These are phyloP conservation scores for Fusarium sp. DNA, from an alignment of 2,329 filamentous ascomycete species.

Conservation along the genomic window DNA sequence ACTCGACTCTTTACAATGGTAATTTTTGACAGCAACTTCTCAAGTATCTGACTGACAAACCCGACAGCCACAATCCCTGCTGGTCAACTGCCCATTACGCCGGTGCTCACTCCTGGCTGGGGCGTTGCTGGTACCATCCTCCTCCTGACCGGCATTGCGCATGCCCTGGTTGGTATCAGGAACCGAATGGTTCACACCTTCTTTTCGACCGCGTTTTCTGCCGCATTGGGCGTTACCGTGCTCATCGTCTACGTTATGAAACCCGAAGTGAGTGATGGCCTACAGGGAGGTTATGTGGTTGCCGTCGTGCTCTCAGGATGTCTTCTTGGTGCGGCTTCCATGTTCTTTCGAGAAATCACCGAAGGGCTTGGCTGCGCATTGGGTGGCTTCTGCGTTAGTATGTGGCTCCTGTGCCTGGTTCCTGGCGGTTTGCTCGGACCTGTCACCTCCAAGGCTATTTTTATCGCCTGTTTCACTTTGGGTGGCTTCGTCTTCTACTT, in stretches of 20 bases:
- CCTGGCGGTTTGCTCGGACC: constrained; percentile 78
- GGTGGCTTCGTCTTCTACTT: constrained; percentile 81
- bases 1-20: constrained; percentile 52
- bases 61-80: constrained; percentile 58
- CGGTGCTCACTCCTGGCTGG: constrained; percentile 82
- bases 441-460: constrained; percentile 73
- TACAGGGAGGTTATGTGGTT: constrained; percentile 90
- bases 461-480: constrained; percentile 80
- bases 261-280: constrained; percentile 76
- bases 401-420: constrained; percentile 89
- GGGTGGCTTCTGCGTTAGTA: constrained; percentile 85
- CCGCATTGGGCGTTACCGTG: constrained; percentile 79
- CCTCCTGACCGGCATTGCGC: constrained; percentile 76
- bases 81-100: constrained; percentile 76
- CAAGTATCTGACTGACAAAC: constrained; percentile 5
- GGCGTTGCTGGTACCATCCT: constrained; percentile 83
- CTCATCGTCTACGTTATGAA: constrained; percentile 91
- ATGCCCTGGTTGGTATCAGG: constrained; percentile 85
- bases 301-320: constrained; percentile 79
- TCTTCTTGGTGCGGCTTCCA: constrained; percentile 77
- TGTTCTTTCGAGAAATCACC: constrained; percentile 86
- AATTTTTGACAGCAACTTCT: constrained; percentile 14
- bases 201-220: constrained; percentile 81
- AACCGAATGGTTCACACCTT: constrained; percentile 84
- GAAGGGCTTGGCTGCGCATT: constrained; percentile 86